These are phyloP conservation scores for Simplicillium sp. DNA, from an alignment of 2,329 filamentous ascomycete genomes.

Conservation along the genomic window DNA sequence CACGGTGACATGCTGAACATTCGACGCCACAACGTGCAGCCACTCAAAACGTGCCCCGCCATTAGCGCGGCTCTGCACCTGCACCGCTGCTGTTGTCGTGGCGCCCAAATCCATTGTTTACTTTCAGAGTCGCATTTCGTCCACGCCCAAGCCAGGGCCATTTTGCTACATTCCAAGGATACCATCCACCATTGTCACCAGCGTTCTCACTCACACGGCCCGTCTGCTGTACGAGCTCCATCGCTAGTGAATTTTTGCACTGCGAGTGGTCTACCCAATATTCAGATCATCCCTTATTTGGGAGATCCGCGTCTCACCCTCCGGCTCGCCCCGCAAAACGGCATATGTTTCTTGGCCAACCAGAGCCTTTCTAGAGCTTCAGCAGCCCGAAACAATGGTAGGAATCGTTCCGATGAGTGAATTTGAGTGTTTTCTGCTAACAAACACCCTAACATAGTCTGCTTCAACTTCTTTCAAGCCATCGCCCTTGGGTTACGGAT, in stretches of 20 bases:
- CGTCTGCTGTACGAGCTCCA: too few relatives aligned
- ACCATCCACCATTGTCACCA: too few relatives aligned
- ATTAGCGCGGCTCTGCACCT: too few relatives aligned
- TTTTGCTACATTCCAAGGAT: neutral
- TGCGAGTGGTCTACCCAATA: too few relatives aligned
- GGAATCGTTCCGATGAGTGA: neutral
- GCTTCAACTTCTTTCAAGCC: constrained; percentile 55
- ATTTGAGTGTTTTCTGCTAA: neutral
- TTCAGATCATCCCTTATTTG: too few relatives aligned
- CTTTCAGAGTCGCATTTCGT: constrained; percentile 4
- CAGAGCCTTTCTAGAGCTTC: neutral
- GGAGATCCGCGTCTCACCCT: too few relatives aligned
- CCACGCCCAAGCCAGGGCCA: neutral
- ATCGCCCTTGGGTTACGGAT: constrained; percentile 62
- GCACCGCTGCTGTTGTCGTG: constrained; percentile 5
- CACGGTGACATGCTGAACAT: too few relatives aligned
- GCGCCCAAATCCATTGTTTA: constrained; percentile 7
- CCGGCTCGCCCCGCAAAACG: too few relatives aligned
- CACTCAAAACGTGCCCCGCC: neutral
- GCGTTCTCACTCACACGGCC: too few relatives aligned
- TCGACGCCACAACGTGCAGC: constrained; percentile 1
- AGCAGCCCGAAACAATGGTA: constrained; percentile 6
- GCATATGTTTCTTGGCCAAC: constrained; percentile 6
- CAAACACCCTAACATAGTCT: constrained; percentile 27
- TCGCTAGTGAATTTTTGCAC: too few relatives aligned